Conservation (phyloP, 2,329 filamentous ascomycete species). For the Botrytis paeoniae region DNA sequence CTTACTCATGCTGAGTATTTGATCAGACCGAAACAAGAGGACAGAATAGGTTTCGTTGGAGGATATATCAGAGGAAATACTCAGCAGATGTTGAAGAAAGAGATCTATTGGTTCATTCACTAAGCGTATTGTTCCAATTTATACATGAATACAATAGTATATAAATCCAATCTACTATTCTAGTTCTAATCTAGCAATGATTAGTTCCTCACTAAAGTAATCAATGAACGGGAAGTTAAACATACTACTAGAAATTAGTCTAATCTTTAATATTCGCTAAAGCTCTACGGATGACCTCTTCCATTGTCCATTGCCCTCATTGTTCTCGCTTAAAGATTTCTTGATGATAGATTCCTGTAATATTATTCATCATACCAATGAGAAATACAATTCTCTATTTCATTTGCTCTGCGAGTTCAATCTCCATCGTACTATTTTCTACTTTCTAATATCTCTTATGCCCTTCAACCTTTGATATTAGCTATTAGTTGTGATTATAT, state of each 20-base stretch:
- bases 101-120: not conserved
- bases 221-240: not conserved
- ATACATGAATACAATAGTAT: not conserved
- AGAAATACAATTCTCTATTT: not conserved
- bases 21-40: not conserved
- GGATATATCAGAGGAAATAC: not conserved
- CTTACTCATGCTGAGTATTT: too few species aligned
- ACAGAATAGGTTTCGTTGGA: not conserved
- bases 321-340: not conserved
- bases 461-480: not conserved
- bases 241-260: not conserved
- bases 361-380: not conserved
- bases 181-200: not conserved
- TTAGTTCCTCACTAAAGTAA: not conserved
- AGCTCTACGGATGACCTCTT: not conserved
- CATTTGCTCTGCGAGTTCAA: not conserved
- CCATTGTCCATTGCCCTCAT: not conserved
- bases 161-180: accelerated
- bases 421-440: not conserved
- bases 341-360: not conserved
- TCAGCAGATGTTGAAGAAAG: not conserved
- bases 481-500: not conserved
- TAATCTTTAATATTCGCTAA: not conserved
- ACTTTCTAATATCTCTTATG: too few species aligned
- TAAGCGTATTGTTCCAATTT: not conserved